Conservation (phyloP, 2,329 filamentous ascomycete genomes). For the Penicillium sp. region DNA sequence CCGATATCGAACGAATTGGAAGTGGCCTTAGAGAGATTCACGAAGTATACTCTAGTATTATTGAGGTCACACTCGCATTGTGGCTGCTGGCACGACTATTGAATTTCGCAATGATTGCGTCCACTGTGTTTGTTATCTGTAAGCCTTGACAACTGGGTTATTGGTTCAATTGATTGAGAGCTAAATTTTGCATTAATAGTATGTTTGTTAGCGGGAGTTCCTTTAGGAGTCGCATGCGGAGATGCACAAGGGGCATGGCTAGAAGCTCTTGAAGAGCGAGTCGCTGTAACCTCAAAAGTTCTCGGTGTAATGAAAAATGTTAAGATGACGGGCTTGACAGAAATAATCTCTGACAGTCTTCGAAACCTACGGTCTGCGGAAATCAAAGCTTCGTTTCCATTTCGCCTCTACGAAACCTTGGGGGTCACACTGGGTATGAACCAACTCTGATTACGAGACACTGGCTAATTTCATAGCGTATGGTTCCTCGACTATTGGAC, state of each 20-base stretch:
- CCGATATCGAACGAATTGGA: conserved; percentile 42
- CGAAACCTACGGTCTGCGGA: conserved; percentile 15
- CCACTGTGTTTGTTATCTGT: conserved; percentile 9
- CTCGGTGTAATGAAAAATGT: conserved; percentile 22
- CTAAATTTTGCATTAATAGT: too few relatives aligned
- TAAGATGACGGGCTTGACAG: conserved; percentile 22
- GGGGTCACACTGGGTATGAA: conserved; percentile 17
- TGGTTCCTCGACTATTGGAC: conserved; percentile 14
- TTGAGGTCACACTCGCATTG: conserved; percentile 14
- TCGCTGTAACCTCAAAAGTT: conserved; percentile 20
- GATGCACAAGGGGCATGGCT: conserved; percentile 20
- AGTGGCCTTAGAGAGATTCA: conserved; percentile 16
- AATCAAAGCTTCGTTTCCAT: conserved; percentile 14
- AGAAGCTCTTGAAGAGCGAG: conserved; percentile 18
- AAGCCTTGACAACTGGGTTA: conserved; percentile 2
- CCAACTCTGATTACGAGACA: not conserved
- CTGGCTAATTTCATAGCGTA: conserved; percentile 14
- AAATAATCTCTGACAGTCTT: conserved; percentile 11
- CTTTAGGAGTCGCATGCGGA: conserved; percentile 14
- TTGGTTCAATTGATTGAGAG: too few relatives aligned
- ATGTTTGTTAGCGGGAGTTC: conserved; percentile 15
- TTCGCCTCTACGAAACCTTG: conserved; percentile 13
- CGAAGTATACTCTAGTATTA: conserved; percentile 15
- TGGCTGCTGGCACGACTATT: conserved; percentile 15
- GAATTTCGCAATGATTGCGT: conserved; percentile 15